Conservation (phyloP, 176 grass and related monocot genomes). For the Bromus sterilis region DNA sequence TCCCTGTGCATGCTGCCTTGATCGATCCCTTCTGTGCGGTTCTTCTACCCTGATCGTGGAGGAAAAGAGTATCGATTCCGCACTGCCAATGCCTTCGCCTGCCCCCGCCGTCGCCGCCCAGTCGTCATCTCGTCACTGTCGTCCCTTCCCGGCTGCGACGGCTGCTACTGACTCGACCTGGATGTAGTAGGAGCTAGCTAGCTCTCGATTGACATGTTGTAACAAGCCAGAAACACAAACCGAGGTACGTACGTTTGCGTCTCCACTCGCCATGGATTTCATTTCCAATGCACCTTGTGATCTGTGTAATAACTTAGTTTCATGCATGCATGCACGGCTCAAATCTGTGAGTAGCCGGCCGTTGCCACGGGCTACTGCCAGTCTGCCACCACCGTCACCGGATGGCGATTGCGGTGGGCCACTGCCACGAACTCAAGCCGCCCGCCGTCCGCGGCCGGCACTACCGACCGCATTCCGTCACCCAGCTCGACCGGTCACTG, state of each 20-base stretch:
- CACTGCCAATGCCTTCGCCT: conserved; percentile 35
- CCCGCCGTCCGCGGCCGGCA: conserved; percentile 31
- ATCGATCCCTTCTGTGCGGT: not conserved
- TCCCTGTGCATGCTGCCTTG: not conserved
- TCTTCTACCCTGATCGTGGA: not conserved
- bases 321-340: not conserved
- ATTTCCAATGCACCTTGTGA: not conserved
- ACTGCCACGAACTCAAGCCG: conserved; percentile 44
- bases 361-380: not conserved
- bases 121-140: not conserved
- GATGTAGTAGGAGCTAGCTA: conserved; percentile 33
- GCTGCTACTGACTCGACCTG: conserved; percentile 8
- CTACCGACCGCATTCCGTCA: conserved; percentile 61
- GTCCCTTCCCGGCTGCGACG: not conserved
- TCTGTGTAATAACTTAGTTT: not conserved
- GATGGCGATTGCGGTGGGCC: conserved; percentile 61
- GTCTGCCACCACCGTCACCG: not conserved
- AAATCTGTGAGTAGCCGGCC: not conserved
- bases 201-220: conserved; percentile 20
- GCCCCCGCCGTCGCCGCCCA: not conserved
- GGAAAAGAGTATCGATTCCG: not conserved
- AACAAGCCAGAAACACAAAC: conserved; percentile 1
- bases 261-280: not conserved
- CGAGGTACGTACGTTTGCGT: conserved; percentile 12
- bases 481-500: conserved; percentile 28